Base-by-base conservation (phyloP, 164 flowering plant genomes). In the Umbilicus rupestris region DNA sequence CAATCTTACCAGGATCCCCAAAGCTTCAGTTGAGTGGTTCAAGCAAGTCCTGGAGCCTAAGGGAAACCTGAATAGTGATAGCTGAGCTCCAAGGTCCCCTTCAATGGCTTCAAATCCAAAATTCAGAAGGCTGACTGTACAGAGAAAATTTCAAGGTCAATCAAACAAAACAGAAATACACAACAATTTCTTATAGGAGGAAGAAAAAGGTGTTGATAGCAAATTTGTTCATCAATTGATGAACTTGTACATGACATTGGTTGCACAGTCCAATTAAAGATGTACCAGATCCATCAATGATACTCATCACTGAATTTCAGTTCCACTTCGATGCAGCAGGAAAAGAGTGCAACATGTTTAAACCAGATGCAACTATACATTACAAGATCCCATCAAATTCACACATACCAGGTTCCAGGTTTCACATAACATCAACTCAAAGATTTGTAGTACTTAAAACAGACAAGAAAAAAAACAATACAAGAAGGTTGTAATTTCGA, bases 1-100 rank as follows among this genome's bases (percentile, higher is more conserved):
- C 59, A 90, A 88, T 69, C 88, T 92, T 10, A 92, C 96, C 29
- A 92, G 98, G 77, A 85, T 87, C 71, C 96, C 96, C 3, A 92
- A 90, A 72, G 74, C 83, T 20, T 90, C 96, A 0, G 93, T 76
- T 55, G 49, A 73, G 64, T 88, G 96, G 96, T 87, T 92, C 74
- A 82, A 68, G 74, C 67, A 67, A 15, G 28, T 85, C 55, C 84
- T 87, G 39, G 71, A 66, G 47, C 22, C 20, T 20, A 28, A 62
- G 20, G 8, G 28, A 39, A 33, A 68, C 29, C 59, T 39, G 9
- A 68, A 59, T 22, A 60, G 20, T 62, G 33, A 55, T 33, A 26
- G 33, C 60, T 55, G 60, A 55, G 15, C 17, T 0, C 7, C 19
- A 55, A 26, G 7, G 29, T 29, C 17, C 17, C 9, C 26, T 3